Conservation (phyloP, 441 rosid genomes). For the Corymbia calophylla region DNA sequence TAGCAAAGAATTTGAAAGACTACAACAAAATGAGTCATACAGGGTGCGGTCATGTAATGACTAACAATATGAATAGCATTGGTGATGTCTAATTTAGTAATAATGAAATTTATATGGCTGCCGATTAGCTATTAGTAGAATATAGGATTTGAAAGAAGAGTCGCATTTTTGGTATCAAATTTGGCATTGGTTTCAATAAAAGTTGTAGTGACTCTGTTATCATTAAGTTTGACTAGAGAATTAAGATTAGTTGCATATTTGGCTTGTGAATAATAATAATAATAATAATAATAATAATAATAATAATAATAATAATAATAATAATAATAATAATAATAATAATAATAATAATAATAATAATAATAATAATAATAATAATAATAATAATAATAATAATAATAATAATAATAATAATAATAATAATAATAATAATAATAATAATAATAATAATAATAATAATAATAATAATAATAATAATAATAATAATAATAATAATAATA, state of each 20-base stretch:
- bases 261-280: background rate
- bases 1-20: background rate
- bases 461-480: too few species aligned
- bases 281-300: accelerated
- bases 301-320: too few species aligned
- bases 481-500: background rate
- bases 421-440: too few species aligned
- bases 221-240: background rate
- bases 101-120: background rate
- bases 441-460: too few species aligned
- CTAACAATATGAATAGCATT: background rate
- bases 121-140: background rate
- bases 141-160: background rate
- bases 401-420: too few species aligned
- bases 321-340: too few species aligned
- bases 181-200: background rate
- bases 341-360: too few species aligned
- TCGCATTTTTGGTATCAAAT: background rate
- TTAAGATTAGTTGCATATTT: background rate
- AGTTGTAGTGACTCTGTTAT: background rate
- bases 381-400: too few species aligned
- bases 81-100: background rate
- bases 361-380: too few species aligned
- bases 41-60: background rate
- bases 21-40: background rate